These are phyloP conservation scores for Oidiodendron maius DNA, from an alignment of 495 filamentous ascomycete species.

Conservation along the genomic window DNA sequence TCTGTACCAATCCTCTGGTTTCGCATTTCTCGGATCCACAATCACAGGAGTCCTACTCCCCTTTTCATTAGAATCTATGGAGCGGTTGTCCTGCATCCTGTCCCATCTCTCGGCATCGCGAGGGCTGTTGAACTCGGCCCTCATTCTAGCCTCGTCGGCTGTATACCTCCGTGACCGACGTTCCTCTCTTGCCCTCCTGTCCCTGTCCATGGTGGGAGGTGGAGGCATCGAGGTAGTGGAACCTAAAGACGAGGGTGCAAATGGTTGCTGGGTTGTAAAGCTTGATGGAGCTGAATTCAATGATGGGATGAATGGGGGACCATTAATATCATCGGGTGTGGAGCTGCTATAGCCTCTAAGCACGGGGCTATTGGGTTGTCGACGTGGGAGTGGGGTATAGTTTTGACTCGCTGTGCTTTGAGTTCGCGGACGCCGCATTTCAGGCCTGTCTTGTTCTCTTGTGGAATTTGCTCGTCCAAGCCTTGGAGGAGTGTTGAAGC, in stretches of 20 bases:
- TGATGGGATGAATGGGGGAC: slow-evolving; percentile 8
- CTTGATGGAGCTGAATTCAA: slow-evolving; percentile 13
- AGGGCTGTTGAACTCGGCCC: slow-evolving; percentile 18
- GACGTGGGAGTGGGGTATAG: slow-evolving; percentile 4
- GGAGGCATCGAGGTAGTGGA: slow-evolving; percentile 14
- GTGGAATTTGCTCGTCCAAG: slow-evolving; percentile 15
- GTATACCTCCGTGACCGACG: slow-evolving; percentile 5
- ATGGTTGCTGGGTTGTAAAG: slow-evolving; percentile 7
- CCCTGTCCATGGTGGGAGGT: slow-evolving; percentile 17
- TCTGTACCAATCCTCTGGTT: slow-evolving; percentile 20
- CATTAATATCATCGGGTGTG: slow-evolving; percentile 15
- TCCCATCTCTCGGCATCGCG: slow-evolving; percentile 22
- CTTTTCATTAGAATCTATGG: neutral
- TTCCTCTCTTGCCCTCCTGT: slow-evolving; percentile 6
- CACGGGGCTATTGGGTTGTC: slow-evolving; percentile 18
- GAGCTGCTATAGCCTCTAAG: slow-evolving; percentile 16
- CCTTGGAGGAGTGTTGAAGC: neutral
- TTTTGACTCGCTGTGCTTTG: slow-evolving; percentile 12
- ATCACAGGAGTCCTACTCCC: slow-evolving; percentile 10
- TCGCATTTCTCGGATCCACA: slow-evolving; percentile 12
- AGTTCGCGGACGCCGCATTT: slow-evolving; percentile 8
- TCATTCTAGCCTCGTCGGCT: slow-evolving; percentile 13
- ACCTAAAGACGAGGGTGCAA: slow-evolving; percentile 12
- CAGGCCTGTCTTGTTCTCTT: neutral
- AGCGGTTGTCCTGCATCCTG: slow-evolving; percentile 12